These are phyloP conservation scores for Calonectria leucothoes DNA, from an alignment of 2,329 filamentous ascomycete species.

Conservation along the genomic window DNA sequence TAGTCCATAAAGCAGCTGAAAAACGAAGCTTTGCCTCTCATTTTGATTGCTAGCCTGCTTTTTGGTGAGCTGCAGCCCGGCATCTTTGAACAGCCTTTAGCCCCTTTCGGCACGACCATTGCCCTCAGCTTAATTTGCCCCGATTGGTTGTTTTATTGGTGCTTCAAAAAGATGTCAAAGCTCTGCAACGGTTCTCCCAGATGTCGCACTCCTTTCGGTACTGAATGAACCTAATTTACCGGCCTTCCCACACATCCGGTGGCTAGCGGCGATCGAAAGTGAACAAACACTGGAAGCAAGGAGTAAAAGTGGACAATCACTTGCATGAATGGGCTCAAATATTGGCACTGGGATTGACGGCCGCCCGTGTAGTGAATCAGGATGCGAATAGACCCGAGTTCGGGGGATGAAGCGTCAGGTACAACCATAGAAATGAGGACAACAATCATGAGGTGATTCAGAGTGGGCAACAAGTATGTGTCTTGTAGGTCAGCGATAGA, in stretches of 20 bases:
- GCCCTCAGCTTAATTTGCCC: background rate
- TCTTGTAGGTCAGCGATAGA: background rate
- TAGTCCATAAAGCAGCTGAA: background rate
- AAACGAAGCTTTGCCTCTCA: background rate
- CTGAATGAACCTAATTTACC: background rate
- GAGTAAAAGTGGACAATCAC: background rate
- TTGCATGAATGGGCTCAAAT: background rate
- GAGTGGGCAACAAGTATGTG: background rate
- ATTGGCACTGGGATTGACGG: background rate
- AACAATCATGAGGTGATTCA: background rate
- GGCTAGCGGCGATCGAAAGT: background rate
- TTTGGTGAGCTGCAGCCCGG: background rate
- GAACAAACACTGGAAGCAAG: background rate
- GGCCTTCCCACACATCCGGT: background rate
- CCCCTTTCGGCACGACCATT: background rate
- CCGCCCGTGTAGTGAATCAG: background rate
- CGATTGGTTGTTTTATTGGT: background rate
- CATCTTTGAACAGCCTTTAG: background rate
- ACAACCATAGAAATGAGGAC: background rate
- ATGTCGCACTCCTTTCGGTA: background rate
- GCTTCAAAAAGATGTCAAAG: background rate
- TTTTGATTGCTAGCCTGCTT: constrained; percentile 2
- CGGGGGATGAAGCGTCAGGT: background rate
- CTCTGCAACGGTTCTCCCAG: background rate
- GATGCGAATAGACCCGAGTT: background rate